Percentiles rank a stretch among this genome's conserved stretches.
These are phyloP conservation scores for Serendipita sp. DNA, from an alignment of 768 basidiomycete genomes.

Conservation along the genomic window DNA sequence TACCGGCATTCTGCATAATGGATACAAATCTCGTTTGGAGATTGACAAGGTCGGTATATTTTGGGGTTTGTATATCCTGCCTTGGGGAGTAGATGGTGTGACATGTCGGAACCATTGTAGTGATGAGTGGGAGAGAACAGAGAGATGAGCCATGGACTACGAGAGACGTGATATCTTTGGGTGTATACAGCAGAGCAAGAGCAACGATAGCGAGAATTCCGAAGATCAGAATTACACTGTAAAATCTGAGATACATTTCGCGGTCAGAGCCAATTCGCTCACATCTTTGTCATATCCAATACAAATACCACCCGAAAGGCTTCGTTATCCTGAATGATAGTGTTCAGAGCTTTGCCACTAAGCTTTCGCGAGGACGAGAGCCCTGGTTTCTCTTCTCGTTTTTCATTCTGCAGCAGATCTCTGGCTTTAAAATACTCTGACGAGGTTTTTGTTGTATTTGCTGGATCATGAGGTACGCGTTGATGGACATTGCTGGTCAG, in stretches of 20 bases:
- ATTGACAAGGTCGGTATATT: background rate
- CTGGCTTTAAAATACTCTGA: too few relatives aligned
- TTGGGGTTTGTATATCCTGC: background rate
- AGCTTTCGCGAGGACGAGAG: too few relatives aligned
- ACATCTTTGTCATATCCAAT: conserved; percentile 4
- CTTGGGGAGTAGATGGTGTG: background rate
- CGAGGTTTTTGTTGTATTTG: too few relatives aligned
- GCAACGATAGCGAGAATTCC: background rate
- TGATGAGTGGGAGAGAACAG: background rate
- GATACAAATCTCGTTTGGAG: background rate
- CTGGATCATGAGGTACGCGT: too few relatives aligned
- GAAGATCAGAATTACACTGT: background rate
- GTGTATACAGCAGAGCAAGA: background rate
- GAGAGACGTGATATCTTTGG: background rate
- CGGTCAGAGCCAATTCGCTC: background rate
- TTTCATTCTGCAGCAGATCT: too few relatives aligned
- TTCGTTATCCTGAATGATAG: background rate
- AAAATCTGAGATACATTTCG: background rate
- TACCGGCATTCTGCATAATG: background rate
- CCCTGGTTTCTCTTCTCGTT: too few relatives aligned
- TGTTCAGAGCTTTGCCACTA: background rate
- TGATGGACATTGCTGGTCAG: too few relatives aligned
- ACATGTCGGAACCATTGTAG: background rate
- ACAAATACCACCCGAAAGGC: background rate
- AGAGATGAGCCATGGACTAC: background rate